Evolutionary conservation across 345 rosid genomes (phyloP).

Genomic region (Murraya koenigii): DNA sequence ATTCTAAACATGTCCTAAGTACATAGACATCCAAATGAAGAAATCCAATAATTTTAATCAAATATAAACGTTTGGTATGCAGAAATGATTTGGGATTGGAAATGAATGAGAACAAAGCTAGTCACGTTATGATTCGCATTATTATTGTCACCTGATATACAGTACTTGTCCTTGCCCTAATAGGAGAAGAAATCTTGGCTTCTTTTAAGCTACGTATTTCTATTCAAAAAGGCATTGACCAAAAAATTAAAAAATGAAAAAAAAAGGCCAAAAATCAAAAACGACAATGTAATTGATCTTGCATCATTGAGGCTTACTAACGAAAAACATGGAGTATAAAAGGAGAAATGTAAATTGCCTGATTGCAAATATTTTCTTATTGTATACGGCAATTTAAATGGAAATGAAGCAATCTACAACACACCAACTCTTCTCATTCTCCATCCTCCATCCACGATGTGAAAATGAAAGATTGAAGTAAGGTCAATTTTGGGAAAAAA

Average conservation of each 20-base stretch:
- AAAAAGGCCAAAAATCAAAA: background rate
- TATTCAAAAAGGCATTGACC: background rate
- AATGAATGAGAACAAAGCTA: background rate
- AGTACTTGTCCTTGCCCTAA: background rate
- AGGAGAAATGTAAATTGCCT: too few relatives aligned
- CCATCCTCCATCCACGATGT: too few relatives aligned
- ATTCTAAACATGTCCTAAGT: too few relatives aligned
- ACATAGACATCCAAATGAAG: conserved; percentile 11
- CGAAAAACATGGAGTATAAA: too few relatives aligned
- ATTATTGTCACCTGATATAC: background rate
- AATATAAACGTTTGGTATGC: background rate
- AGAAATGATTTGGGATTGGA: background rate
- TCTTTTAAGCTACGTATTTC: background rate
- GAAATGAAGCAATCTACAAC: too few relatives aligned
- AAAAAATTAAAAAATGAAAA: background rate
- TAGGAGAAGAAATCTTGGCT: background rate
- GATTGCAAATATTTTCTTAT: too few relatives aligned
- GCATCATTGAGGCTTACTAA: background rate
- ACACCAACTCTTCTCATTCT: too few relatives aligned
- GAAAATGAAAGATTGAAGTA: too few relatives aligned
- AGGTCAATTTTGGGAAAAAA: too few relatives aligned
- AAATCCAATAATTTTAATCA: background rate
- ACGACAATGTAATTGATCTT: background rate
- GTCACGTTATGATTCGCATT: conserved; percentile 1
- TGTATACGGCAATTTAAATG: too few relatives aligned